Conservation (phyloP, 805 yeast genomes). For the Starmerella apis region DNA sequence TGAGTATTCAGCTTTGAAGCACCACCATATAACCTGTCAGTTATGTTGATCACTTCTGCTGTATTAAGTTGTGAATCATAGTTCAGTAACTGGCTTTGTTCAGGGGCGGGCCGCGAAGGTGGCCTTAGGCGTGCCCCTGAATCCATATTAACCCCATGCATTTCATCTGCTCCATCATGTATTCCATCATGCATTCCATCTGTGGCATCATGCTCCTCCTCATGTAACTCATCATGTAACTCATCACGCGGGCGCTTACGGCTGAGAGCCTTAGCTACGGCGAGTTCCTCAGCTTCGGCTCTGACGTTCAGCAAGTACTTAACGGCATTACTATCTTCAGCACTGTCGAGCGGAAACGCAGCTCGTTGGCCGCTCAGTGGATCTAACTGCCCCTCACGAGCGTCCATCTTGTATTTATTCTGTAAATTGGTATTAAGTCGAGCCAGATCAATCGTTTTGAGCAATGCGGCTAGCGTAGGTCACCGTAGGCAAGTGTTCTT, state of each 20-base stretch:
- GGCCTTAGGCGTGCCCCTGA: too few relatives aligned
- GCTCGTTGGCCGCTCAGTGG: conserved; percentile 17
- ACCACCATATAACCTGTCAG: background rate
- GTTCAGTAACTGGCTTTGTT: background rate
- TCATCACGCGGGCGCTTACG: background rate
- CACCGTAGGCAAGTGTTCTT: too few relatives aligned
- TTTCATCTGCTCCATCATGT: background rate
- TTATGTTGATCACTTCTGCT: background rate
- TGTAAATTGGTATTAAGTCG: too few relatives aligned
- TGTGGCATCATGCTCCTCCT: too few relatives aligned
- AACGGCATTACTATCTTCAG: conserved; percentile 2
- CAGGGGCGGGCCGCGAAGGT: background rate
- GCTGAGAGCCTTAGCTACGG: conserved; percentile 5
- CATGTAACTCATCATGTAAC: background rate
- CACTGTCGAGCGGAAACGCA: conserved; percentile 28
- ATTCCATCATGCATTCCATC: background rate
- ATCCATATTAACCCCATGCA: too few relatives aligned
- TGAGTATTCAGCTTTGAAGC: background rate
- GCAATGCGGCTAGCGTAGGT: too few relatives aligned
- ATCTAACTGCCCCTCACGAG: conserved; percentile 13
- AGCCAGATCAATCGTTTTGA: background rate
- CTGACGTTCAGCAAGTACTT: conserved; percentile 18
- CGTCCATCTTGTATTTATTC: background rate
- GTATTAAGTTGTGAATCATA: conserved; percentile 1
- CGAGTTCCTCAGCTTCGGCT: conserved; percentile 14